Evolutionary conservation across 225 moss, liverwort and hornwort species (phyloP).

Genomic region (Asterella californica): DNA sequence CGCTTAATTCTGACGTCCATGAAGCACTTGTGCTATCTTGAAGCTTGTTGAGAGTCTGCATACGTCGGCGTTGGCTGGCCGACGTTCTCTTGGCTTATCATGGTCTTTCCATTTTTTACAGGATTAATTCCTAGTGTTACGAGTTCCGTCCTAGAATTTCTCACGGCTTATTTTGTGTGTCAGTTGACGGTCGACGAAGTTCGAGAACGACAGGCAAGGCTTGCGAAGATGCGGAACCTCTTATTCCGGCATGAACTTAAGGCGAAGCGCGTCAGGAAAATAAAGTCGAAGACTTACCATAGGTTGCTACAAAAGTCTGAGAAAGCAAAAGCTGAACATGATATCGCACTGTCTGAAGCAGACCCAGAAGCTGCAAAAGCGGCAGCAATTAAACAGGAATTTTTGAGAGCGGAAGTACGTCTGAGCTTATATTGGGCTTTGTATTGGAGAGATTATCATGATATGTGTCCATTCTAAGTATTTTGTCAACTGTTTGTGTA

Average conservation of each 20-base stretch:
- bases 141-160: not conserved
- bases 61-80: no score
- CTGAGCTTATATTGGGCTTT: not conserved
- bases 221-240: conserved; percentile 87
- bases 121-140: not conserved
- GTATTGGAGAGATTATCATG: no score
- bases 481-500: not conserved
- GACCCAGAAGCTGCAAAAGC: conserved; percentile 85
- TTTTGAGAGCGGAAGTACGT: conserved; percentile 73
- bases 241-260: conserved; percentile 85
- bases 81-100: no score
- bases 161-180: not conserved
- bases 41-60: not conserved
- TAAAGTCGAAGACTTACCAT: conserved; percentile 90
- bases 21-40: no score
- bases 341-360: conserved; percentile 46
- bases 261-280: conserved; percentile 80
- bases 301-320: conserved; percentile 58
- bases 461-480: not conserved
- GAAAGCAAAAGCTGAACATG: conserved; percentile 63
- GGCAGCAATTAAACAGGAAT: conserved; percentile 80
- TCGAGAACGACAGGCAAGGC: conserved; percentile 73
- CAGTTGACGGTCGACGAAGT: conserved; percentile 96
- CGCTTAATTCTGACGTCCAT: no score
- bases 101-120: no score